Evolutionary conservation across 495 filamentous ascomycete species (phyloP), one percentile per base, ranked within the genome.

Genomic region (Niebla homalea): DNA sequence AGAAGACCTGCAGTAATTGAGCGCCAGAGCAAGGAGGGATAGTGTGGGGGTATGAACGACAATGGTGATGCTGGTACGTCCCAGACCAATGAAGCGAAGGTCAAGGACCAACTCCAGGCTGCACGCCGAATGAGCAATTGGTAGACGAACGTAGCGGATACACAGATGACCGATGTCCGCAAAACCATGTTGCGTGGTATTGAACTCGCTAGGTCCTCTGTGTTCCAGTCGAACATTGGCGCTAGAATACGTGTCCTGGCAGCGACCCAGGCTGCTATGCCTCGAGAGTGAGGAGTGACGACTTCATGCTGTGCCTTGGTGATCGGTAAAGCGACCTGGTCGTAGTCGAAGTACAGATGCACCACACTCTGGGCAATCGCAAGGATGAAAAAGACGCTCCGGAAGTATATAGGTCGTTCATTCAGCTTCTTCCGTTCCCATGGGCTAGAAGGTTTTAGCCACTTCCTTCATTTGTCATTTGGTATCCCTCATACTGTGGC

Each of bases 371-470:
- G 87, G 20, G 71, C 65, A 36, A 85, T 53, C 5, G 84, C 88
- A 16, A 90, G 67, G 1, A 78, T 63, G 5, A 85, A 53, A 49
- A 89, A 75, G 56, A 83, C 76, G 38, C 77, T 77, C 8, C 84
- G 79, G 16, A 96, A 70, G 64, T 88, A 94, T 29, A 98, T 73
- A 1, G 86, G 79, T 54, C 84, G 72, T 65, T 98, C 92, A 62
- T 98, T 98, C 52, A 96, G 64, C n/a, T 76, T 75, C 14, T 80
- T 70, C 15, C 90, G 75, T 62, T 92, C 88, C 49, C 84, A 72
- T 18, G 65, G 60, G 37, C 73, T 78, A 45, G 3, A 12, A 26
- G 32, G 37, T 39, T 23, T 58, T 32, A 57, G 56, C 52, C 29
- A n/a, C 7, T 23, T 16, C 20, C 38, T 54, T 14, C 29, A 8